These are phyloP conservation scores for Phytophthora cryptogea DNA, from an alignment of 352 stramenopile genomes.

Conservation along the genomic window DNA sequence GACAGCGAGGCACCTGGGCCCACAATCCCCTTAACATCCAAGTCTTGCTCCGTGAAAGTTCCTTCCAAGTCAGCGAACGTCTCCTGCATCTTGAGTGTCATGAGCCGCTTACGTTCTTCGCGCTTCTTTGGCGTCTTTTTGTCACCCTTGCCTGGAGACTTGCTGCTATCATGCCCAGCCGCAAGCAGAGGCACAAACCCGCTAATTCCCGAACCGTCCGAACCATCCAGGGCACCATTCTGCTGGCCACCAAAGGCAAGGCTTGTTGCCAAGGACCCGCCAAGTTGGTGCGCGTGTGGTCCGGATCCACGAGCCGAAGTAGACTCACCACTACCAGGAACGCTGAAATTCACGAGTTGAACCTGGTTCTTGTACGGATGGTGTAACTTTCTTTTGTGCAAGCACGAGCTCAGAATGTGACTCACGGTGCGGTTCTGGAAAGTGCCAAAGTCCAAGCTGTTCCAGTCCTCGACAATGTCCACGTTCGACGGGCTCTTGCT, in stretches of 20 bases:
- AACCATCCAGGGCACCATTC: slow-evolving; percentile 21
- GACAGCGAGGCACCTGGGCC: slow-evolving; percentile 48
- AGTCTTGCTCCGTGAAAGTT: slow-evolving; percentile 68
- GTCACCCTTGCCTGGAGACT: slow-evolving; percentile 44
- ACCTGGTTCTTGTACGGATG: slow-evolving; percentile 88
- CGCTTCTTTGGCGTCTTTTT: slow-evolving; percentile 67
- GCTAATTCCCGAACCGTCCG: slow-evolving; percentile 26
- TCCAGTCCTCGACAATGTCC: slow-evolving; percentile 82
- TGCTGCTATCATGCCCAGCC: slow-evolving; percentile 31
- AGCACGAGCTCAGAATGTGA: slow-evolving; percentile 81
- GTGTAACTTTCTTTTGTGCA: slow-evolving; percentile 84
- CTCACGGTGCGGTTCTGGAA: slow-evolving; percentile 87
- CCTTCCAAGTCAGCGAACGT: slow-evolving; percentile 67
- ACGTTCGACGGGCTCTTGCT: slow-evolving; percentile 78
- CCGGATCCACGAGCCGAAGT: slow-evolving; percentile 4
- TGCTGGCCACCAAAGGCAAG: slow-evolving; percentile 55
- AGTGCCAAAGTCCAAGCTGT: slow-evolving; percentile 75
- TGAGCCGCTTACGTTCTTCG: slow-evolving; percentile 64
- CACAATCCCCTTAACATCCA: slow-evolving; percentile 68
- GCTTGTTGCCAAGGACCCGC: slow-evolving; percentile 58
- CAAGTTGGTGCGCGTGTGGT: slow-evolving; percentile 37
- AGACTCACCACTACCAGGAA: slow-evolving; percentile 38
- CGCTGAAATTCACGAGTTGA: slow-evolving; percentile 84
- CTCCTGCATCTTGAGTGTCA: slow-evolving; percentile 72
- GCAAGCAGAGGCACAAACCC: slow-evolving; percentile 42